Percentiles rank a stretch among this genome's conserved stretches.
Evolutionary conservation across 306 rosid genomes (phyloP).

Genomic region (Rosa chinensis): DNA sequence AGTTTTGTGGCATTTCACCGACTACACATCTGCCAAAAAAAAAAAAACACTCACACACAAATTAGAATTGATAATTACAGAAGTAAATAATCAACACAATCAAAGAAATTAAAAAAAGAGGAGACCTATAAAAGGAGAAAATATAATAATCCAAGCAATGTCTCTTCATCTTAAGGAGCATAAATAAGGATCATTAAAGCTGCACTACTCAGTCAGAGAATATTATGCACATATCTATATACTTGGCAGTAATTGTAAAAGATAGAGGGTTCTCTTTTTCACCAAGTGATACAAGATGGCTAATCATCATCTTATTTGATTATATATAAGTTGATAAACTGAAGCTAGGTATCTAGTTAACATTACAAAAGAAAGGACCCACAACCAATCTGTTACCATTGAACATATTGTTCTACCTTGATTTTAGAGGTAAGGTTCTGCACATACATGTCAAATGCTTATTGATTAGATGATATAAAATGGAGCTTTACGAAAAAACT

Average conservation of each 20-base stretch:
- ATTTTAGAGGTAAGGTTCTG: conserved; percentile 10
- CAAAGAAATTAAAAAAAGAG: conserved; percentile 23
- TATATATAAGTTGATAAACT: not conserved
- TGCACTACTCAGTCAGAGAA: not conserved
- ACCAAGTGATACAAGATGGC: not conserved
- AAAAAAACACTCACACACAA: conserved; percentile 22
- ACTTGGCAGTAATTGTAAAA: conserved; percentile 2
- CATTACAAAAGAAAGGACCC: conserved; percentile 12
- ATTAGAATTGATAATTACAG: conserved; percentile 14
- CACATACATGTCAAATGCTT: conserved; percentile 11
- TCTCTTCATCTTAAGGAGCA: not conserved
- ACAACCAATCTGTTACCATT: not conserved
- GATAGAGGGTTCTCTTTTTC: conserved; percentile 4
- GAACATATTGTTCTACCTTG: not conserved
- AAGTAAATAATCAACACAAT: not conserved
- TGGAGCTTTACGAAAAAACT: not conserved
- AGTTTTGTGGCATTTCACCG: conserved; percentile 47
- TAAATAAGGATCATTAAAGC: not conserved
- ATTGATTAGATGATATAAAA: conserved; percentile 5
- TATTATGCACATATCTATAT: not conserved
- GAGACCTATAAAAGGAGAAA: conserved; percentile 26
- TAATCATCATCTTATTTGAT: not conserved
- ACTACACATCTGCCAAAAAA: conserved; percentile 66
- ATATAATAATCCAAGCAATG: conserved; percentile 9
- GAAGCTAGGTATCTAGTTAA: not conserved